These are phyloP conservation scores for Rhexocercosporidium sp. DNA, from an alignment of 2,329 filamentous ascomycete genomes.

Conservation along the genomic window DNA sequence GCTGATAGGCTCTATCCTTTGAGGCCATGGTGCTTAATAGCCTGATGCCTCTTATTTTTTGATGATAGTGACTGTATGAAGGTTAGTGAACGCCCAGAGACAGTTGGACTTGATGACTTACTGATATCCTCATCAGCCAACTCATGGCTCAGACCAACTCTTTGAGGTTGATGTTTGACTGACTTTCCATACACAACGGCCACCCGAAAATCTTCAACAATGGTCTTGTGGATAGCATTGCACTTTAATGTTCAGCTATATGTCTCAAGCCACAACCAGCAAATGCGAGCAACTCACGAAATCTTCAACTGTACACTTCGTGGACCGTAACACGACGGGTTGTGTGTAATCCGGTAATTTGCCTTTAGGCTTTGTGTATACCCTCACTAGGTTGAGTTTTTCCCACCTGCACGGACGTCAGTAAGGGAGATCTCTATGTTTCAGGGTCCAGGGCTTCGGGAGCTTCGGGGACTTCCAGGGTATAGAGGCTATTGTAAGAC, in stretches of 20 bases:
- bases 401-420: slow-evolving; percentile 69
- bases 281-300: slow-evolving; percentile 71
- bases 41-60: slow-evolving; percentile 57
- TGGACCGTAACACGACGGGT: slow-evolving; percentile 86
- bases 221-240: slow-evolving; percentile 95
- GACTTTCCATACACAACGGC: slow-evolving; percentile 97
- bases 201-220: slow-evolving; percentile 92
- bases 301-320: slow-evolving; percentile 89
- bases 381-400: slow-evolving; percentile 85
- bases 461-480: slow-evolving; percentile 7
- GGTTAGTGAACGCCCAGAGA: slow-evolving; percentile 22
- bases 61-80: slow-evolving; percentile 64
- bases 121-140: slow-evolving; percentile 95
- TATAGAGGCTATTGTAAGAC: slow-evolving; percentile 19
- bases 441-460: slow-evolving; percentile 6
- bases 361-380: slow-evolving; percentile 99
- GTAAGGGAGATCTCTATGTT: slow-evolving; percentile 11
- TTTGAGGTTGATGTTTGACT: slow-evolving; percentile 97
- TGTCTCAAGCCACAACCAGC: background rate
- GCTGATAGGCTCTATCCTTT: slow-evolving; percentile 4
- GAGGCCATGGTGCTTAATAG: background rate
- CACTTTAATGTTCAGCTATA: slow-evolving; percentile 63
- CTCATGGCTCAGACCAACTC: slow-evolving; percentile 89
- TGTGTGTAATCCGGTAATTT: slow-evolving; percentile 89
- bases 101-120: slow-evolving; percentile 27